These are phyloP conservation scores for Stenogyne calaminthoides DNA, from an alignment of 305 asterid genomes.

Conservation along the genomic window DNA sequence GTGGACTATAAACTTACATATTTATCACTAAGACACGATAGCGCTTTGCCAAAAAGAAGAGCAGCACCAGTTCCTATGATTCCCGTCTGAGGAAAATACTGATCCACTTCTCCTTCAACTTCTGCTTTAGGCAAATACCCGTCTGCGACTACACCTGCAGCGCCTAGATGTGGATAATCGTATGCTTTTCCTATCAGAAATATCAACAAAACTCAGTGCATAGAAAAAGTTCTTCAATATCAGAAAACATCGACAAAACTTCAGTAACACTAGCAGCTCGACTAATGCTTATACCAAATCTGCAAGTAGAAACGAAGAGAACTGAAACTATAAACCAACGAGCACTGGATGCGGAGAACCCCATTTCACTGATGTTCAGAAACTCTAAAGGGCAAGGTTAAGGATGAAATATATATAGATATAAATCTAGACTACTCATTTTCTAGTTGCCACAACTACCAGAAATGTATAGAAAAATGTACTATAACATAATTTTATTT, in stretches of 20 bases:
- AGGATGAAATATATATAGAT: conserved; percentile 19
- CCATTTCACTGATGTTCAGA: conserved; percentile 37
- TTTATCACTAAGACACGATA: conserved; percentile 59
- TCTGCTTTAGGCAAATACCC: conserved; percentile 61
- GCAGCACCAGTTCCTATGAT: conserved; percentile 44
- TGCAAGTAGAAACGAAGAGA: conserved; percentile 38
- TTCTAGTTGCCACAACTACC: conserved; percentile 26
- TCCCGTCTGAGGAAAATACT: conserved; percentile 42
- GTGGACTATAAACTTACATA: conserved; percentile 39
- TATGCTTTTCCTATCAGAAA: conserved; percentile 53
- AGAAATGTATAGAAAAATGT: neutral
- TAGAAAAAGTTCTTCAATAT: conserved; percentile 29
- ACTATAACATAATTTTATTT: neutral
- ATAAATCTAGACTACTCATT: neutral
- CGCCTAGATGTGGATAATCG: conserved; percentile 57
- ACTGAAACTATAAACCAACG: conserved; percentile 29
- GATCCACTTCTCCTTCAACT: conserved; percentile 43
- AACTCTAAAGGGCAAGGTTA: conserved; percentile 14
- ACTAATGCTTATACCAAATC: conserved; percentile 41
- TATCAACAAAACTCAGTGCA: neutral
- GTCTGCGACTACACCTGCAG: conserved; percentile 61
- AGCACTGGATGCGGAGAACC: conserved; percentile 35
- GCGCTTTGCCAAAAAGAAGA: conserved; percentile 55
- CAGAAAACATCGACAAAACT: conserved; percentile 7
- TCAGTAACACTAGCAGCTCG: neutral